Percentiles rank a stretch among this genome's conserved stretches.
These are phyloP conservation scores for Penicillium subrubescens DNA, from an alignment of 495 filamentous ascomycete genomes.

Conservation along the genomic window DNA sequence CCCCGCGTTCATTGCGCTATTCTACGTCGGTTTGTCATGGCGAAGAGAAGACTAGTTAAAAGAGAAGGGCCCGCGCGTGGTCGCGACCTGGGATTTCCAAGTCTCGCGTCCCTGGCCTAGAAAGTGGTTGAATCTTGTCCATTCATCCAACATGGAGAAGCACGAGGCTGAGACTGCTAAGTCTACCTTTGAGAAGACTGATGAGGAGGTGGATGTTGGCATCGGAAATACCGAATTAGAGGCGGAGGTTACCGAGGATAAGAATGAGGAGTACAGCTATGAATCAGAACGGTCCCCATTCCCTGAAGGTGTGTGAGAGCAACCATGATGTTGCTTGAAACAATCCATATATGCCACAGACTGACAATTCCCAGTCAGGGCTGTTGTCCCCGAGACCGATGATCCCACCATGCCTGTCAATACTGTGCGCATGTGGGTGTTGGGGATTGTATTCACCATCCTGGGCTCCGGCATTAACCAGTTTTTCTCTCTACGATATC, in stretches of 20 bases:
- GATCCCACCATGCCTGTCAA: slow-evolving; percentile 37
- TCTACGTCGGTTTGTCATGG: not conserved
- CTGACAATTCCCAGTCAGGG: slow-evolving; percentile 24
- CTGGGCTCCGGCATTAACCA: slow-evolving; percentile 82
- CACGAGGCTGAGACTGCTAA: slow-evolving; percentile 16
- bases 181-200: slow-evolving; percentile 10
- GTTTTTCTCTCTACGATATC: slow-evolving; percentile 85
- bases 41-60: not conserved
- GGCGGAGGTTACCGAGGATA: slow-evolving; percentile 23
- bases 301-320: slow-evolving; percentile 32
- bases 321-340: not conserved
- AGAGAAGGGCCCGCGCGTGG: not conserved
- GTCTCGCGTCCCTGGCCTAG: not conserved
- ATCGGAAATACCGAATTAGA: slow-evolving; percentile 37
- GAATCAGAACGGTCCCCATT: slow-evolving; percentile 41
- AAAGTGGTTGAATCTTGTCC: not conserved
- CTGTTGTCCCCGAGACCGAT: slow-evolving; percentile 46
- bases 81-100: not conserved
- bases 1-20: slow-evolving; percentile 12
- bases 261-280: slow-evolving; percentile 37
- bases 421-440: slow-evolving; percentile 79
- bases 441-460: slow-evolving; percentile 77
- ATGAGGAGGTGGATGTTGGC: slow-evolving; percentile 34
- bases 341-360: not conserved
- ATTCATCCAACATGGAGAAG: slow-evolving; percentile 17